Evolutionary conservation across 2,329 filamentous ascomycete genomes (phyloP).

Genomic region (Botrytis medusae): DNA sequence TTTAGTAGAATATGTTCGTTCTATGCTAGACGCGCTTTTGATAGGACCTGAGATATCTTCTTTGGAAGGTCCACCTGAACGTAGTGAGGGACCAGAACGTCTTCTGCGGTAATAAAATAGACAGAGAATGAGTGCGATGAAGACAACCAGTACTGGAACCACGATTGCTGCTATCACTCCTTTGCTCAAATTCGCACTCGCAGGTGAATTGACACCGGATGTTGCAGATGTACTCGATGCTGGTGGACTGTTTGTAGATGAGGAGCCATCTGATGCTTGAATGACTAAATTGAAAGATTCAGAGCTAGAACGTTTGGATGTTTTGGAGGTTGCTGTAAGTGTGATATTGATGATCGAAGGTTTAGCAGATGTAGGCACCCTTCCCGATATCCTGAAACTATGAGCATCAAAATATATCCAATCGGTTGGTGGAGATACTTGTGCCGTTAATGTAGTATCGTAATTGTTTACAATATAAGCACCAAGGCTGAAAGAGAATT

Average conservation of each 20-base stretch:
- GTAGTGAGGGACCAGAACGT: constrained; percentile 24
- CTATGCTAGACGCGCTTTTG: constrained; percentile 25
- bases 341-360: constrained; percentile 29
- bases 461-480: constrained; percentile 31
- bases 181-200: constrained; percentile 23
- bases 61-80: constrained; percentile 25
- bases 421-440: constrained; percentile 26
- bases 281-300: constrained; percentile 32
- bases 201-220: not conserved
- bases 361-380: constrained; percentile 28
- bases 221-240: constrained; percentile 19
- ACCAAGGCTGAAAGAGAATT: constrained; percentile 34
- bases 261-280: constrained; percentile 3
- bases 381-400: constrained; percentile 31
- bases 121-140: constrained; percentile 28
- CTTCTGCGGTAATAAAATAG: constrained; percentile 30
- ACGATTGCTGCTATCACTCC: constrained; percentile 32
- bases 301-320: constrained; percentile 23
- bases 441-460: constrained; percentile 29
- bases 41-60: constrained; percentile 33
- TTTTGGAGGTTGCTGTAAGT: constrained; percentile 33
- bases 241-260: constrained; percentile 17
- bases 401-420: constrained; percentile 37
- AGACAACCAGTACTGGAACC: constrained; percentile 28
- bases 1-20: constrained; percentile 23